Evolutionary conservation across 1,139 yeast species (phyloP).

Genomic region (Candida sanyaensis): DNA sequence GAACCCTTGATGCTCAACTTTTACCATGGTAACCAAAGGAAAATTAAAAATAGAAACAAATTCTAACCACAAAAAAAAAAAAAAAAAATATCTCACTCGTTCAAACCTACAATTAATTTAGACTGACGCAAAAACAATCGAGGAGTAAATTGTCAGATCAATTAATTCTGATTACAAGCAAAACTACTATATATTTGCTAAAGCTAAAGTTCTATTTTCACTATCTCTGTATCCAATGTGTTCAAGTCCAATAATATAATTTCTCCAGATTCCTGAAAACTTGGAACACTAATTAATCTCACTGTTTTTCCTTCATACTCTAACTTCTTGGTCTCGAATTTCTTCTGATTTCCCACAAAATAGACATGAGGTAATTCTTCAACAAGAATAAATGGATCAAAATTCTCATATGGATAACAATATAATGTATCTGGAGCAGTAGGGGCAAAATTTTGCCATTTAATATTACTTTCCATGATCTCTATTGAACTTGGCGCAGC

Average conservation of each 20-base stretch:
- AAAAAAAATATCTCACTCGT: no score
- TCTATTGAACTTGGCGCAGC: slow-evolving; percentile 24
- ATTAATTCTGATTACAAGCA: no score
- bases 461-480: slow-evolving; percentile 66
- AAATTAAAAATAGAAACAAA: neutral
- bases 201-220: slow-evolving; percentile 21
- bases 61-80: no score
- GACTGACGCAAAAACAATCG: neutral
- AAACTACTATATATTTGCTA: neutral
- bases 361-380: slow-evolving; percentile 82
- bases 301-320: slow-evolving; percentile 32
- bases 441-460: slow-evolving; percentile 89
- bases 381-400: slow-evolving; percentile 75
- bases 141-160: no score
- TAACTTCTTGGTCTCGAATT: slow-evolving; percentile 44
- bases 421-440: slow-evolving; percentile 96
- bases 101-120: no score
- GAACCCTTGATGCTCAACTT: neutral
- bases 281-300: slow-evolving; percentile 68
- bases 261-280: slow-evolving; percentile 65
- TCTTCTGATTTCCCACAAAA: slow-evolving; percentile 81
- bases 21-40: neutral
- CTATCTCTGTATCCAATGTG: slow-evolving; percentile 53
- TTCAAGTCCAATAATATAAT: slow-evolving; percentile 65
- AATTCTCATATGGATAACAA: slow-evolving; percentile 80